phyloP scores from a whole-genome alignment of 2,329 filamentous ascomycete genomes.

The Colletotrichum sp. region DNA sequence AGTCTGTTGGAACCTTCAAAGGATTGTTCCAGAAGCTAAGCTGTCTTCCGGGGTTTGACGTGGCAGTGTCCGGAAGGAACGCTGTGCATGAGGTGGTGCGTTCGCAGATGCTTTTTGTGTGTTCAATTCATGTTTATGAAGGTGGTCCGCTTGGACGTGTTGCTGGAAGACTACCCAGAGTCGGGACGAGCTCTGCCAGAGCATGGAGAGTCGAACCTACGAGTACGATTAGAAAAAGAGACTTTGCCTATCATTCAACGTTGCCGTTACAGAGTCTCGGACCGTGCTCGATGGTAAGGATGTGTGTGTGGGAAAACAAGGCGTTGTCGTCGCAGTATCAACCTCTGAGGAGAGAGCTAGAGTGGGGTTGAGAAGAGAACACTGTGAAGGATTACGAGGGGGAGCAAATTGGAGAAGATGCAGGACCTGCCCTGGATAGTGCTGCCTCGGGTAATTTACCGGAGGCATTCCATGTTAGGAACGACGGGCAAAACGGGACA shows the following conservation, averaged over 20 bases:
- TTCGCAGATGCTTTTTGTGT: neutral
- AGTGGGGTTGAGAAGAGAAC: neutral
- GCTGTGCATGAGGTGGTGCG: neutral
- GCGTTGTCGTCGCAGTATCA: neutral
- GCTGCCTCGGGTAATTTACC: neutral
- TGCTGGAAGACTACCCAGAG: neutral
- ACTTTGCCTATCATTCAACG: neutral
- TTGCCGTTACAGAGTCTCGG: neutral
- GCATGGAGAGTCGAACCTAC: neutral
- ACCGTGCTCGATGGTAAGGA: neutral
- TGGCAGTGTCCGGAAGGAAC: neutral
- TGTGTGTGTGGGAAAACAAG: neutral
- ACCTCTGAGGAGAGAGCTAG: neutral
- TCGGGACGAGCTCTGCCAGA: neutral
- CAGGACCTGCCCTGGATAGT: neutral
- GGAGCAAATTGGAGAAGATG: neutral
- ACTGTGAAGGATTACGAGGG: too few species aligned
- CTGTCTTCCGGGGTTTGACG: neutral
- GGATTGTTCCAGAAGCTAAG: neutral
- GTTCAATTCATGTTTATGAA: neutral
- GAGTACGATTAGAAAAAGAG: neutral
- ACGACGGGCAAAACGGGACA: neutral
- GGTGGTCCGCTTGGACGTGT: neutral
- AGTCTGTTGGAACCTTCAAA: neutral
- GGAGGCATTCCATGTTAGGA: neutral